These are phyloP conservation scores for Aspergillus baeticus DNA, from an alignment of 495 filamentous ascomycete species.

Conservation along the genomic window DNA sequence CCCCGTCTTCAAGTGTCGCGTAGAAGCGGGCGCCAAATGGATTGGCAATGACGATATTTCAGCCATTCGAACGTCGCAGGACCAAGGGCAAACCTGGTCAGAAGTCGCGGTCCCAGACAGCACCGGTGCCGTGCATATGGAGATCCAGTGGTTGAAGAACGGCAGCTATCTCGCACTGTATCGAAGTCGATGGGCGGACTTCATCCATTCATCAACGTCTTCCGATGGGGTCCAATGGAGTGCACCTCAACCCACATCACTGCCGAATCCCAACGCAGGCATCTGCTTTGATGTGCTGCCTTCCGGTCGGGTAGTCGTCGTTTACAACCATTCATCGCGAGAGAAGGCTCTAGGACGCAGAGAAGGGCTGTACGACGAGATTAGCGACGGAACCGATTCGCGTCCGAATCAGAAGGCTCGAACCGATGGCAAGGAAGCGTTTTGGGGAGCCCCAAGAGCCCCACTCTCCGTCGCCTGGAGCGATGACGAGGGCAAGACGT, in stretches of 20 bases:
- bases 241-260: constrained; percentile 18
- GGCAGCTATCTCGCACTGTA: constrained; percentile 22
- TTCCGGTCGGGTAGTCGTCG: constrained; percentile 21
- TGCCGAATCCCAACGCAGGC: constrained; percentile 27
- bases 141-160: constrained; percentile 22
- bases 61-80: constrained; percentile 18
- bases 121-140: constrained; percentile 26
- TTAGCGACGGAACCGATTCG: constrained; percentile 20
- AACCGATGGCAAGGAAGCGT: constrained; percentile 26
- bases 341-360: constrained; percentile 22
- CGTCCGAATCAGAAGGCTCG: constrained; percentile 19
- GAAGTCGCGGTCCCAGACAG: constrained; percentile 22
- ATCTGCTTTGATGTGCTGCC: constrained; percentile 27
- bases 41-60: constrained; percentile 27
- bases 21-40: constrained; percentile 22
- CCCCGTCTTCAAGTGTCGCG: constrained; percentile 26
- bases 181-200: constrained; percentile 27
- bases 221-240: constrained; percentile 21
- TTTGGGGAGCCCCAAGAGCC: constrained; percentile 27
- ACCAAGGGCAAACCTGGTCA: constrained; percentile 20
- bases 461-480: constrained; percentile 26
- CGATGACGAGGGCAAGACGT: constrained; percentile 20
- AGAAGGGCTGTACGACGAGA: constrained; percentile 28
- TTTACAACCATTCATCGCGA: constrained; percentile 27
- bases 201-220: constrained; percentile 22